These are phyloP conservation scores for Coemansia sp. DNA, from an alignment of 192 early-diverging fungal species.

Conservation along the genomic window DNA sequence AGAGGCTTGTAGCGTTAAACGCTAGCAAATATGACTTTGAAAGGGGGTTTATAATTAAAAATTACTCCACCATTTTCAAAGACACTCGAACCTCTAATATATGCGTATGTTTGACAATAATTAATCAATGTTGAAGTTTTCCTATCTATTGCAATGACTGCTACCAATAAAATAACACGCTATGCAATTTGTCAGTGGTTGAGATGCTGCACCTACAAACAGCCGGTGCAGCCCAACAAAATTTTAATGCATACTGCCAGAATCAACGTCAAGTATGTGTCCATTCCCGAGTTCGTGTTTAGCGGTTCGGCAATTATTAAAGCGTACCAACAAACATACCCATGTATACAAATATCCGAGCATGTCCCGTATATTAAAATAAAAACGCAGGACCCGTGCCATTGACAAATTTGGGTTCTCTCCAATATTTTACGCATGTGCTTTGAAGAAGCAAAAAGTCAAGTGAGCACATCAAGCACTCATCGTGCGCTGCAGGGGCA, in stretches of 20 bases:
- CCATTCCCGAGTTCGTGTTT: background rate
- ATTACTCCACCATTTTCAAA: background rate
- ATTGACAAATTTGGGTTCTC: background rate
- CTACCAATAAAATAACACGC: background rate
- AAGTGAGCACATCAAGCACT: background rate
- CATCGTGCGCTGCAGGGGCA: background rate
- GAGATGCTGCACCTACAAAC: background rate
- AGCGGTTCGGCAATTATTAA: background rate
- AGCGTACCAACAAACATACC: background rate
- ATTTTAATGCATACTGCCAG: background rate
- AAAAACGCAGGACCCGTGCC: background rate
- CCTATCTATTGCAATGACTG: background rate
- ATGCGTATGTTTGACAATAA: background rate
- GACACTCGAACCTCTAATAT: background rate
- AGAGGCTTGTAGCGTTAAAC: too few relatives aligned
- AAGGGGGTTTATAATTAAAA: background rate
- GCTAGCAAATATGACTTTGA: too few relatives aligned
- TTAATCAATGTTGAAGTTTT: background rate
- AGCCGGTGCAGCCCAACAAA: background rate
- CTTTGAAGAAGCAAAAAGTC: background rate
- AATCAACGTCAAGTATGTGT: background rate
- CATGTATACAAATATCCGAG: background rate
- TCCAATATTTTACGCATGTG: background rate
- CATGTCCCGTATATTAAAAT: background rate
- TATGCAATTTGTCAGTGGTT: background rate